A percentile compares a stretch with the other conserved stretches of the same genome.
phyloP scores from a whole-genome alignment of 306 rosid species.

The Pueraria montana region DNA sequence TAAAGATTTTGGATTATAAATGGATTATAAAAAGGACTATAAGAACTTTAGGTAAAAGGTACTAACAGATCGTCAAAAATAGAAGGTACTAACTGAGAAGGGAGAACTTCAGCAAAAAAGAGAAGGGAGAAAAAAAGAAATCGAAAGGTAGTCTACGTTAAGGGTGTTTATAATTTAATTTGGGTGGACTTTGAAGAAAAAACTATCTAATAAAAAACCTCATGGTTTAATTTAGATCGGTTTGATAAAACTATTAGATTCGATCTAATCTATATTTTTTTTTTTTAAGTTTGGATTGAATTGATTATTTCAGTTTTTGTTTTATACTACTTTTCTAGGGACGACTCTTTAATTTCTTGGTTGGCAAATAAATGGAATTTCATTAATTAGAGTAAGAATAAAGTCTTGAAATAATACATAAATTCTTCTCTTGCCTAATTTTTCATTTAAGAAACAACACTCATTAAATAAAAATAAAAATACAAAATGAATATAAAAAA shows the following conservation, averaged over 20 bases:
- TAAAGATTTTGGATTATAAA: constrained; percentile 35
- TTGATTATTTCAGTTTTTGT: neutral
- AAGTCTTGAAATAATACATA: neutral
- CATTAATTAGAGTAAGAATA: neutral
- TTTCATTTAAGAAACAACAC: constrained; percentile 1
- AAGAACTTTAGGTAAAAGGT: constrained; percentile 11
- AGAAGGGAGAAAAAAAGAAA: neutral
- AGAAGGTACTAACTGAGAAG: no score
- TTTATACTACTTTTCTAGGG: neutral
- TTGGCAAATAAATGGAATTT: neutral
- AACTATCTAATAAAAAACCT: no score
- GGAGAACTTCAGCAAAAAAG: no score
- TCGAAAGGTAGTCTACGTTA: neutral
- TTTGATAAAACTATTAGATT: neutral
- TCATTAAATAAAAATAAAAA: neutral
- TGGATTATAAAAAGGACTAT: constrained; percentile 12
- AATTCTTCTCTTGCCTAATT: neutral
- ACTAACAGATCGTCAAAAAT: neutral
- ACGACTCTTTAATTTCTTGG: neutral
- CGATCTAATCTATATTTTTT: neutral
- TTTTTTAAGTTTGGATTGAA: neutral
- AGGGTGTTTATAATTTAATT: neutral
- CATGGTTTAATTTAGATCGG: neutral
- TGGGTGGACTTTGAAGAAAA: neutral
- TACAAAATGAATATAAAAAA: neutral